A percentile compares a stretch with the other conserved stretches of the same genome.
These are phyloP conservation scores for Penicillium waksmanii DNA, from an alignment of 495 filamentous ascomycete species.

Conservation along the genomic window DNA sequence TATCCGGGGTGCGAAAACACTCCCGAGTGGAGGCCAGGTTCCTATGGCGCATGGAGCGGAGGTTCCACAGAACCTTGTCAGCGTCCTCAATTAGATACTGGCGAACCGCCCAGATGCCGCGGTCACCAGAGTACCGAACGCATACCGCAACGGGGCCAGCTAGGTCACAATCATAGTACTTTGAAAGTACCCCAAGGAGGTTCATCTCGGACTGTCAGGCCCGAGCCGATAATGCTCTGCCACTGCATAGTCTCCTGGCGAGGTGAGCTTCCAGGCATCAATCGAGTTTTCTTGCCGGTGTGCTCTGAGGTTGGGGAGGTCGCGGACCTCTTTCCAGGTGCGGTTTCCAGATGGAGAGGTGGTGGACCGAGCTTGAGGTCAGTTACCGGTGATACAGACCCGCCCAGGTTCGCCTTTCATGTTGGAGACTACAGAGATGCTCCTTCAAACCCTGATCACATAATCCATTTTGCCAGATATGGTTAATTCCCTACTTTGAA, in stretches of 20 bases:
- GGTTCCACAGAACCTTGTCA: constrained; percentile 12
- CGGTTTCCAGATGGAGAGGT: not conserved
- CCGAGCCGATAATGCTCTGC: constrained; percentile 7
- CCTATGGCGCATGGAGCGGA: constrained; percentile 10
- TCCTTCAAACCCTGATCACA: too few relatives aligned
- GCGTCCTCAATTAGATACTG: constrained; percentile 12
- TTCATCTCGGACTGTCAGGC: constrained; percentile 13
- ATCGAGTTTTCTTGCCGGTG: constrained; percentile 11
- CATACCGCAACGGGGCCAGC: constrained; percentile 21
- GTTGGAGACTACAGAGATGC: too few relatives aligned
- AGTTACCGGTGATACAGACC: constrained; percentile 20
- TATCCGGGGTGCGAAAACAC: constrained; percentile 17
- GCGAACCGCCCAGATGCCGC: constrained; percentile 14
- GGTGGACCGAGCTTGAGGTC: not conserved
- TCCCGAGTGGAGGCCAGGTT: constrained; percentile 18
- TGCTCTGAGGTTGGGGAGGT: constrained; percentile 4
- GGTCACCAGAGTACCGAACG: constrained; percentile 5
- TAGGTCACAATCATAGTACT: constrained; percentile 23
- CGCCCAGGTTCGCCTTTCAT: too few relatives aligned
- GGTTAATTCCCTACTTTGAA: too few relatives aligned
- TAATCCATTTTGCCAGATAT: too few relatives aligned
- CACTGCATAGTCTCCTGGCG: constrained; percentile 8
- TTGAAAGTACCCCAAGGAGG: constrained; percentile 21
- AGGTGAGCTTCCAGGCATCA: constrained; percentile 6
- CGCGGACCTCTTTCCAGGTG: constrained; percentile 1